Base-by-base conservation (phyloP, 768 basidiomycete species). In the Mycena sanguinolenta region DNA sequence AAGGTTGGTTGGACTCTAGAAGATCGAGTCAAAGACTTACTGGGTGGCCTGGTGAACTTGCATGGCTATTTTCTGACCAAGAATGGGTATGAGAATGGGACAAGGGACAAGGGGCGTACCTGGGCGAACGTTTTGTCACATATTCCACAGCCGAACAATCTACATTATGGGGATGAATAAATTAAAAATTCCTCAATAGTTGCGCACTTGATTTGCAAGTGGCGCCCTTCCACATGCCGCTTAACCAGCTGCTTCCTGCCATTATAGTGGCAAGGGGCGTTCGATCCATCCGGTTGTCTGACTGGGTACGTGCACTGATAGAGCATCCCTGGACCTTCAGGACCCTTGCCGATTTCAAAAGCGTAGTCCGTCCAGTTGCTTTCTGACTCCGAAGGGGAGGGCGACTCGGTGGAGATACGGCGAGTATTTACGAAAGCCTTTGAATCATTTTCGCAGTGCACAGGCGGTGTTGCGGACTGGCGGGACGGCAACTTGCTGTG, bases 221-320 rank as follows among this genome's bases (percentile, higher is more conserved):
- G 91, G 17, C 86, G 88, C 12, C 87, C 87, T 77, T 90, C 85
- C 55, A 92, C 84, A 77, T 92, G 91, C 30, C 91, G 85, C 77
- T 91, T 91, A 67, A 92, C 88, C 50, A 91, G 83, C 76, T 91
- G 91, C 77, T 89, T 91, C 75, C 89, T 89, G 49, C 44, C n/a
- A 32, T 12, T 38, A 19, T 71, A 67, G 3, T 28, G 32, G 60
- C 65, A 71, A 25, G 36, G 54, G n/a, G 71, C 72, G 69, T 81
- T 64, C 77, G 79, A 63, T 19, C 71, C 71, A 67, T 81, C 63
- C 77, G 79, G 64, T 71, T n/a, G n/a, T n/a, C n/a, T n/a, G n/a
- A 75, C 65, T 74, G 75, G 63, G 75, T 78, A 81, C n/a, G 73
- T 67, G 71, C 80, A 81, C 52, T 75, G 59, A 62, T 77, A 81